Percentiles rank a stretch among this genome's conserved stretches.
These are phyloP conservation scores for Penicillium paneum DNA, from an alignment of 2,329 filamentous ascomycete species.

Conservation along the genomic window DNA sequence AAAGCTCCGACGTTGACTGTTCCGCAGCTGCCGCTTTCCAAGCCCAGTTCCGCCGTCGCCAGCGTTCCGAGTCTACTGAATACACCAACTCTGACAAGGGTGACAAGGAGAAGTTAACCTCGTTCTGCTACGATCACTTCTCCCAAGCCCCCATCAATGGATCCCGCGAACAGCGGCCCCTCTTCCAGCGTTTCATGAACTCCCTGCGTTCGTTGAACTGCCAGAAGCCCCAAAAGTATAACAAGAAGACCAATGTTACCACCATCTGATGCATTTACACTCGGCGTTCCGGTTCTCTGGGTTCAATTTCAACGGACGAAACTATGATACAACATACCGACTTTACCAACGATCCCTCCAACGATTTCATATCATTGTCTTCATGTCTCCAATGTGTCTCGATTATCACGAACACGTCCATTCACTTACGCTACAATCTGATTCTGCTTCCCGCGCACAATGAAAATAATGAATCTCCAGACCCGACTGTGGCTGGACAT, in stretches of 20 bases:
- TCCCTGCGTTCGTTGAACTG: conserved; percentile 23
- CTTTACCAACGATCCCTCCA: conserved; percentile 13
- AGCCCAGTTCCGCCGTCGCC: conserved; percentile 34
- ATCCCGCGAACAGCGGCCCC: conserved; percentile 10
- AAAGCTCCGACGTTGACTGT: conserved; percentile 32
- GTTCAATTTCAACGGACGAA: not conserved
- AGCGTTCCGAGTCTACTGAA: conserved; percentile 30
- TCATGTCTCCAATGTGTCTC: conserved; percentile 12
- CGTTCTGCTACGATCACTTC: conserved; percentile 33
- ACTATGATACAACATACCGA: conserved; percentile 6
- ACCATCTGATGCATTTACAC: conserved; percentile 14
- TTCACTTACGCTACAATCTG: not conserved
- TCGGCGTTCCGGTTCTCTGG: conserved; percentile 15
- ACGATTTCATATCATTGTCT: conserved; percentile 8
- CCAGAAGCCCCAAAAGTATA: conserved; percentile 13
- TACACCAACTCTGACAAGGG: conserved; percentile 11
- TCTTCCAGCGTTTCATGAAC: conserved; percentile 22
- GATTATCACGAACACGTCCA: conserved; percentile 14
- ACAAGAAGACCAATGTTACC: conserved; percentile 15
- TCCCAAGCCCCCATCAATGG: conserved; percentile 22
- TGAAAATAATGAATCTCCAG: conserved; percentile 15
- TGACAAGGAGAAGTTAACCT: conserved; percentile 30
- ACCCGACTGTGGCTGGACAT: conserved; percentile 4
- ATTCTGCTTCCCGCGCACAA: conserved; percentile 3
- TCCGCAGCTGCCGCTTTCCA: conserved; percentile 37